Percentiles rank a stretch among this genome's conserved stretches.
Evolutionary conservation across 192 early-diverging fungal genomes (phyloP).

Genomic region (Backusella tarrabulga): DNA sequence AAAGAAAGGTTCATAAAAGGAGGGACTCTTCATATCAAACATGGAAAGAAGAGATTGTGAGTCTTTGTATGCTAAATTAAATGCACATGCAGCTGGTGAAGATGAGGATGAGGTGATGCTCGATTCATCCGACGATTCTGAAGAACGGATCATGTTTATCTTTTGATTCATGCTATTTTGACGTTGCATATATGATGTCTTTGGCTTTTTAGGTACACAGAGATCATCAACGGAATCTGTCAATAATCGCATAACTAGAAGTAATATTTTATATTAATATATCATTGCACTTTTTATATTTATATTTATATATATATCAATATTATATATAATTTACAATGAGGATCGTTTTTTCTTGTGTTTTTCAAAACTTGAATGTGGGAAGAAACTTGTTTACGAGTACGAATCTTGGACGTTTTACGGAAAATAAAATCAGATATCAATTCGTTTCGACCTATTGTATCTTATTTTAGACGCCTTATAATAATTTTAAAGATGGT

Average conservation of each 20-base stretch:
- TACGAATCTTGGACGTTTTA: constrained; percentile 61
- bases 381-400: constrained; percentile 76
- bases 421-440: constrained; percentile 73
- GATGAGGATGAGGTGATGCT: constrained; percentile 29
- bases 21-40: constrained; percentile 33
- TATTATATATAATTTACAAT: constrained; percentile 35
- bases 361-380: constrained; percentile 80
- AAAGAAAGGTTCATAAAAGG: constrained; percentile 30
- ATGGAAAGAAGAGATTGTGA: constrained; percentile 15
- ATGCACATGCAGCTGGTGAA: constrained; percentile 36
- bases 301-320: neutral
- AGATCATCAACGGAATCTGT: constrained; percentile 41
- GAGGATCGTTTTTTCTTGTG: constrained; percentile 57
- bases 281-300: neutral
- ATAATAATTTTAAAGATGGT: neutral
- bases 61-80: constrained; percentile 37
- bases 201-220: neutral
- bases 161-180: constrained; percentile 10
- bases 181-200: neutral
- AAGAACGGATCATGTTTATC: constrained; percentile 17
- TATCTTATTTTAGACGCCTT: neutral
- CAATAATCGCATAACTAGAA: constrained; percentile 46
- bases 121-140: constrained; percentile 38
- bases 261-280: neutral
- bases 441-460: constrained; percentile 70